Base-by-base conservation (phyloP, 2,329 filamentous ascomycete species). In the Penicillium sclerotiorum region DNA sequence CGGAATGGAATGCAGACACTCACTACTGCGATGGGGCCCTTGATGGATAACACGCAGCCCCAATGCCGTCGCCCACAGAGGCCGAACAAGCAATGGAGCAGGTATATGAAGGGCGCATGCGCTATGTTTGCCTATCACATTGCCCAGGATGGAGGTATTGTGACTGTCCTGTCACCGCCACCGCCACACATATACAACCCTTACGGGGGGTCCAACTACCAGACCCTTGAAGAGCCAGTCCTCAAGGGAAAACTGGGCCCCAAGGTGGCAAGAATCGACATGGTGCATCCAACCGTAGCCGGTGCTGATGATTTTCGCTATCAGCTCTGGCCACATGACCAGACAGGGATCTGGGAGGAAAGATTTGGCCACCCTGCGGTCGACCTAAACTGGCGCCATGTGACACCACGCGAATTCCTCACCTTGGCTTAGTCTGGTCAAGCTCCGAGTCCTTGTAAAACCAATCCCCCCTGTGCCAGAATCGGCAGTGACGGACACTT, bases 91-190 rank as follows among this genome's bases (percentile, higher is more conserved):
- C 23, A 21, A 23, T 61, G 60, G 59, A 59, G 39, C 36, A 58
- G 42, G 35, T 61, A 61, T 50, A 49, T 62, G 15, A 55, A 58
- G 39, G 60, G 60, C 9, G 60, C 58, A 36, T 64, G 60, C 20
- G 60, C 62, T 43, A 40, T 64, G 23, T 63, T 60, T 49, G 60
- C 60, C 32, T 63, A 53, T 42, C 49, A 61, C 50, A 63, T 64
- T 46, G 45, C 50, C 12, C 49, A 45, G 47, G 50, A 54, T 35
- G 47, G 51, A 49, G 47, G 44, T 25, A 17, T 38, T 38, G 60
- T 62, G 23, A 61, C 51, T 17, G 58, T 66, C 18, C 47, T 66
- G 37, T 55, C 59, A 22, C 60, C 56, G 21, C 62, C 30, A 33
- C 62, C 62, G 33, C 62, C 63, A 32, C 28, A 57, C n/a, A 59